These are phyloP conservation scores for Haematococcus lacustris DNA, from an alignment of 139 green algal species.

Conservation along the genomic window DNA sequence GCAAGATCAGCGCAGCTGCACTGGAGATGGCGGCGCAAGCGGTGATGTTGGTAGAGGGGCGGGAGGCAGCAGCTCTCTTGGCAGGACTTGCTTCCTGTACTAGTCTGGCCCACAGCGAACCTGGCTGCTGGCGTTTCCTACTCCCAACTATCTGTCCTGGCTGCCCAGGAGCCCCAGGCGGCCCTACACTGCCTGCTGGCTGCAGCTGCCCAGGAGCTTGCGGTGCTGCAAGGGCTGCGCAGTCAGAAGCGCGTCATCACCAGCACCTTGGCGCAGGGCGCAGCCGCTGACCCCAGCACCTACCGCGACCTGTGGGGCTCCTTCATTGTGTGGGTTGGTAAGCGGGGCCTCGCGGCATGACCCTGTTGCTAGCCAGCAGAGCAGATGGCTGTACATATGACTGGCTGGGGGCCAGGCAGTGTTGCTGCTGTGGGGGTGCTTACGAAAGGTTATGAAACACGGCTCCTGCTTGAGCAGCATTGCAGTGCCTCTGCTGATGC, in stretches of 20 bases:
- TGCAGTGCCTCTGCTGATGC: neutral
- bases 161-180: no score
- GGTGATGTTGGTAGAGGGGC: no score
- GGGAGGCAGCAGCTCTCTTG: no score
- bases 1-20: no score
- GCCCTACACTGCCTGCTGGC: no score
- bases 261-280: neutral
- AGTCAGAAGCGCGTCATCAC: neutral
- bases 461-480: neutral
- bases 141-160: no score
- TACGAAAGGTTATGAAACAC: neutral
- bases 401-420: neutral
- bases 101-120: no score
- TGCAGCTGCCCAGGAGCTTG: neutral
- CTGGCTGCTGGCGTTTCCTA: no score
- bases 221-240: neutral
- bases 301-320: conserved; percentile 6
- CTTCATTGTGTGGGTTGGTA: conserved; percentile 1
- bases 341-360: neutral
- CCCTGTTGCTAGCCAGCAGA: neutral
- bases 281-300: neutral
- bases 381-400: neutral
- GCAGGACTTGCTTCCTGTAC: no score
- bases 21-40: no score
- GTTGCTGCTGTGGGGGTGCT: neutral